Conservation (phyloP, 1,139 yeast genomes). For the Taphrina betulina region DNA sequence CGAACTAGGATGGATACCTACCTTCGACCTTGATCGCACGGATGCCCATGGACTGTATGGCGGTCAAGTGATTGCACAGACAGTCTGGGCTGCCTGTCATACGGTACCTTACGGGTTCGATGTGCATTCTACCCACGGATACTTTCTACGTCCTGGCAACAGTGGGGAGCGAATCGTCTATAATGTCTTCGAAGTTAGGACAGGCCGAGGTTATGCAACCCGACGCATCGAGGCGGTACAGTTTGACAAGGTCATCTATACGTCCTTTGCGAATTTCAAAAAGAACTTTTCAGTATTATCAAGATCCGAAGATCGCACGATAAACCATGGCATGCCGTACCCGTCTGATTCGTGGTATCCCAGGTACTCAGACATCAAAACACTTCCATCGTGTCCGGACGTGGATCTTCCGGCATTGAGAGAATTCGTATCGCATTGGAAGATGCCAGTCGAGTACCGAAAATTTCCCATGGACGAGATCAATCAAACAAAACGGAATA, state of each 20-base stretch:
- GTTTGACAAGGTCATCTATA: slow-evolving; percentile 30
- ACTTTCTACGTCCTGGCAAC: slow-evolving; percentile 28
- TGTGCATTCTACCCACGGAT: slow-evolving; percentile 30
- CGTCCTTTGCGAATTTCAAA: slow-evolving; percentile 31
- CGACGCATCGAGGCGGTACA: slow-evolving; percentile 26
- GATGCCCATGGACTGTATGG: slow-evolving; percentile 30
- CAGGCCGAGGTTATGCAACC: slow-evolving; percentile 28
- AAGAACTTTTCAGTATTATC: slow-evolving; percentile 9
- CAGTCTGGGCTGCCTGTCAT: slow-evolving; percentile 31
- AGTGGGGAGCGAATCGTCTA: slow-evolving; percentile 23
- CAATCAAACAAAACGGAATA: slow-evolving; percentile 1
- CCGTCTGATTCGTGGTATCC: slow-evolving; percentile 18
- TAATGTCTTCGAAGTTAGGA: slow-evolving; percentile 24
- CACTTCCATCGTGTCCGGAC: slow-evolving; percentile 12
- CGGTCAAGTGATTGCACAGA: slow-evolving; percentile 30
- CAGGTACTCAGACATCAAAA: background rate
- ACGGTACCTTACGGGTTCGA: slow-evolving; percentile 28
- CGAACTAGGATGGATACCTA: slow-evolving; percentile 24
- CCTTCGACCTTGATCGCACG: slow-evolving; percentile 21
- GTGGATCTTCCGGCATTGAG: slow-evolving; percentile 25
- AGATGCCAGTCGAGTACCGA: slow-evolving; percentile 25
- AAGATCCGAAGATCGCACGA: slow-evolving; percentile 8
- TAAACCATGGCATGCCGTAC: slow-evolving; percentile 27
- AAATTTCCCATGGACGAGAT: slow-evolving; percentile 19
- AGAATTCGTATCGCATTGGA: slow-evolving; percentile 25